Evolutionary conservation across 352 stramenopile genomes (phyloP).

Genomic region (Pythium vanterpoolii): DNA sequence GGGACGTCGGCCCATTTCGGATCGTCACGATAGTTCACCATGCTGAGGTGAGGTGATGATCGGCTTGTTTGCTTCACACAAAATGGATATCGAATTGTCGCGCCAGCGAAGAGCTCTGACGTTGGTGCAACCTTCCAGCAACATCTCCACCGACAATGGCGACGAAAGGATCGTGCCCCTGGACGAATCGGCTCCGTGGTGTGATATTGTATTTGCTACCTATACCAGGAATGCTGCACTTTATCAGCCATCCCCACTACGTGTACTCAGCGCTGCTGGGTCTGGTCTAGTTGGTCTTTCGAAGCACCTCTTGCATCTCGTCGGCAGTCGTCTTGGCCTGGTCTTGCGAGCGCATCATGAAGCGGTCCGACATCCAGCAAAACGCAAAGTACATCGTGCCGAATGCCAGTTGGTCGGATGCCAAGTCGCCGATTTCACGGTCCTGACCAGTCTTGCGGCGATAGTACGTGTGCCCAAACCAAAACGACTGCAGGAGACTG

Average conservation of each 20-base stretch:
- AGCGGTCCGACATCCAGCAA: conserved; percentile 76
- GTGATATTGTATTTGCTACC: not conserved
- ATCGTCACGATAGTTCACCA: conserved; percentile 63
- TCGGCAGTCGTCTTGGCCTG: conserved; percentile 60
- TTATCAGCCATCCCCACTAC: not conserved
- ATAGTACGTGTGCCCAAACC: conserved; percentile 54
- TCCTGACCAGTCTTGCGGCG: conserved; percentile 41
- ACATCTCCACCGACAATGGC: not conserved
- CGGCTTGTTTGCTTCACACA: not conserved
- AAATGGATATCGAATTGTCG: not conserved
- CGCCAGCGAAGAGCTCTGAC: not conserved
- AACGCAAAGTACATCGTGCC: conserved; percentile 73
- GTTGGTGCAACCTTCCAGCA: conserved; percentile 20
- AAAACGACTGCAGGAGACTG: conserved; percentile 65
- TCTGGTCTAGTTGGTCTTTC: conserved; percentile 15
- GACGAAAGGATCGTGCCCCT: not conserved
- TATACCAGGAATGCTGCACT: not conserved
- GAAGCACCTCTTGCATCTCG: conserved; percentile 53
- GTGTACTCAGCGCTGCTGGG: not conserved
- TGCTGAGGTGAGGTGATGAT: not conserved
- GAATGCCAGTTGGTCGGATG: conserved; percentile 61
- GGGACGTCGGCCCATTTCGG: conserved; percentile 73
- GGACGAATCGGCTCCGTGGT: not conserved
- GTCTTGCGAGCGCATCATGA: conserved; percentile 70
- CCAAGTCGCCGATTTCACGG: conserved; percentile 51